phyloP scores from a whole-genome alignment of 352 stramenopile genomes.

The Phytophthora idaei region DNA sequence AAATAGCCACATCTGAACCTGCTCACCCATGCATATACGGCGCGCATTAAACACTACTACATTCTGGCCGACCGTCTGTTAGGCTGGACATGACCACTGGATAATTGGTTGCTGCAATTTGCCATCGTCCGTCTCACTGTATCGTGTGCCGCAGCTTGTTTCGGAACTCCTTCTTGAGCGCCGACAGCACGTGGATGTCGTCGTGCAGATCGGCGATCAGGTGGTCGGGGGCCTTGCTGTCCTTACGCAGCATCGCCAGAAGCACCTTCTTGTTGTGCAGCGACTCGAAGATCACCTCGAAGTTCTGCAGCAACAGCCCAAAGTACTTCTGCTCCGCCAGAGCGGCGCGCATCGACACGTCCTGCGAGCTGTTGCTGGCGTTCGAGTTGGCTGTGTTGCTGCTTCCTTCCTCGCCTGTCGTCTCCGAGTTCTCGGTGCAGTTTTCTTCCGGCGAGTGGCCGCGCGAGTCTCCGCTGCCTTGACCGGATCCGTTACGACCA shows the following conservation, averaged over 20 bases:
- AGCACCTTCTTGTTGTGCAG: constrained; percentile 88
- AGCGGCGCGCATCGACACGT: constrained; percentile 56
- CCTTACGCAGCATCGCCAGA: constrained; percentile 70
- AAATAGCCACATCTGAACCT: constrained; percentile 11
- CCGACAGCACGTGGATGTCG: constrained; percentile 82
- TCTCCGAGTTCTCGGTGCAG: constrained; percentile 81
- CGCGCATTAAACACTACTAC: constrained; percentile 21
- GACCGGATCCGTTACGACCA: constrained; percentile 17
- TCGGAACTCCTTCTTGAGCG: constrained; percentile 80
- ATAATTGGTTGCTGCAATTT: neutral
- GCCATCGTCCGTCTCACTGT: constrained; percentile 33
- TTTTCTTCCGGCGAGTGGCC: constrained; percentile 52
- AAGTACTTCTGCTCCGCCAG: constrained; percentile 86
- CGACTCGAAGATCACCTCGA: constrained; percentile 85
- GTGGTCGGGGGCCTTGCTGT: constrained; percentile 68
- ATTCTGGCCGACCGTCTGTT: neutral
- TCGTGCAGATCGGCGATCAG: constrained; percentile 79
- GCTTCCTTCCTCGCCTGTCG: constrained; percentile 70
- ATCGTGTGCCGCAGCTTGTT: constrained; percentile 75
- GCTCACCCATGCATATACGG: constrained; percentile 6
- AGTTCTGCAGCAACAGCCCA: constrained; percentile 80
- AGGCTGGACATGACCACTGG: too few relatives aligned
- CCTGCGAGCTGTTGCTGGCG: constrained; percentile 49
- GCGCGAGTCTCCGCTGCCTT: constrained; percentile 30
- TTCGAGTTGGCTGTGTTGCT: constrained; percentile 58